phyloP scores from a whole-genome alignment of 2,329 filamentous ascomycete species.

The Thelonectria discophora region DNA sequence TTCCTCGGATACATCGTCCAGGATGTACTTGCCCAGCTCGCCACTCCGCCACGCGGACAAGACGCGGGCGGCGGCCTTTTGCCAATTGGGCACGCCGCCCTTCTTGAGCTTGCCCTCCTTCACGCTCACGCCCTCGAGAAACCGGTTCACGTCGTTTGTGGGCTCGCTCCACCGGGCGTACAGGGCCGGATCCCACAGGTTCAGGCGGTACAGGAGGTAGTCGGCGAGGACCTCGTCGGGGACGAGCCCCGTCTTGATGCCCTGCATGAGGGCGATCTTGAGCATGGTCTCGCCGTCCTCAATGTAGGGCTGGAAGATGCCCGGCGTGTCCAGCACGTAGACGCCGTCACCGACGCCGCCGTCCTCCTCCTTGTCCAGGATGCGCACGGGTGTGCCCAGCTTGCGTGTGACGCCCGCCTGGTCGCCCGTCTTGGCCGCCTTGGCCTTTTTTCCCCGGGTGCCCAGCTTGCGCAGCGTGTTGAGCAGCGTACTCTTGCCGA shows the following conservation, averaged over 20 bases:
- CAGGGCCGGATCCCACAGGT: conserved; percentile 67
- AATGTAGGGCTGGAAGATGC: conserved; percentile 94
- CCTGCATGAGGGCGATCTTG: conserved; percentile 90
- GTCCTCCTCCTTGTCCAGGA: conserved; percentile 59
- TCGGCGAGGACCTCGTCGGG: conserved; percentile 82
- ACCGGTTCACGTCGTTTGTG: conserved; percentile 82
- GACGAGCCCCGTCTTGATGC: conserved; percentile 89
- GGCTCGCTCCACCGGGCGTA: conserved; percentile 73
- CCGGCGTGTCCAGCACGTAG: conserved; percentile 90
- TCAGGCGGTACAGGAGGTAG: conserved; percentile 88
- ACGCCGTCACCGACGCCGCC: conserved; percentile 67
- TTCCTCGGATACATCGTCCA: conserved; percentile 77
- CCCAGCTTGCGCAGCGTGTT: conserved; percentile 82
- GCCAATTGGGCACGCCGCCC: conserved; percentile 74
- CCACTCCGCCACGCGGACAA: conserved; percentile 85
- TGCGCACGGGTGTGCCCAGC: conserved; percentile 82
- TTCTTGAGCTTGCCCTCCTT: conserved; percentile 80
- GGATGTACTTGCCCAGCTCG: conserved; percentile 75
- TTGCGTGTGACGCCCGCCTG: conserved; percentile 92
- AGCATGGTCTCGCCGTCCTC: conserved; percentile 88
- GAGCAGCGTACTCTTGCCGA: conserved; percentile 94
- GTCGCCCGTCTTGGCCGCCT: conserved; percentile 83
- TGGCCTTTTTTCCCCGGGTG: conserved; percentile 57
- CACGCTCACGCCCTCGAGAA: conserved; percentile 75
- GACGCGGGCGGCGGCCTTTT: conserved; percentile 80